Evolutionary conservation across 1,284 basidiomycete species (phyloP).

Genomic region (Pseudozyma sp.): DNA sequence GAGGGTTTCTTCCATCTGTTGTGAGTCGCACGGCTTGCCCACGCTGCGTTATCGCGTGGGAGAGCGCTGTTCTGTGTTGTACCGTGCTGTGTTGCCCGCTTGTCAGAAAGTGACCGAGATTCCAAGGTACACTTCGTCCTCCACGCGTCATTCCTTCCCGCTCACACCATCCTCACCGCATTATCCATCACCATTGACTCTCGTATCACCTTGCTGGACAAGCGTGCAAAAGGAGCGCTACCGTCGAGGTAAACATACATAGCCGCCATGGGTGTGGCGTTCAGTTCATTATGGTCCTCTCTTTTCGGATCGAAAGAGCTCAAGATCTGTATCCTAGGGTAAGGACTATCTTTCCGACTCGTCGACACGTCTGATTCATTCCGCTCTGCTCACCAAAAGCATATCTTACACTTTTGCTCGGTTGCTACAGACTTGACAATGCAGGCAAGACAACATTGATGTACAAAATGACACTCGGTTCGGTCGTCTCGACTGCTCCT

Average conservation of each 20-base stretch:
- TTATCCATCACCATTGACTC: not conserved
- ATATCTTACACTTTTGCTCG: not conserved
- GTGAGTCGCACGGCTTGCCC: conserved; percentile 10
- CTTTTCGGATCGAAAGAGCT: conserved; percentile 72
- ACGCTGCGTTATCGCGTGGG: not conserved
- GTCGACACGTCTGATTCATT: not conserved
- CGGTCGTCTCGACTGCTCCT: conserved; percentile 72
- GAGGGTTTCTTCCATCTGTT: conserved; percentile 16
- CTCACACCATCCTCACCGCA: not conserved
- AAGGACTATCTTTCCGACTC: conserved; percentile 13
- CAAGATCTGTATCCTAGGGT: conserved; percentile 69
- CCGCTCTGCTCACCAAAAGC: not conserved
- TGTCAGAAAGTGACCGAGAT: not conserved
- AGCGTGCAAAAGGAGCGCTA: conserved; percentile 1
- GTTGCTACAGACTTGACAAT: conserved; percentile 69
- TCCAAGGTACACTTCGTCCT: not conserved
- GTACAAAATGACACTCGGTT: conserved; percentile 73
- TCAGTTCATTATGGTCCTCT: conserved; percentile 70
- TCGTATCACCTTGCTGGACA: not conserved
- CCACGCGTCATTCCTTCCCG: conserved; percentile 3
- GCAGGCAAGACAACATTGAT: conserved; percentile 72
- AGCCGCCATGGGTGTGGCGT: conserved; percentile 63
- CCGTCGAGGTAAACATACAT: not conserved
- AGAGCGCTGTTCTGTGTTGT: conserved; percentile 2
- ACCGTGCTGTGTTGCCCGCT: not conserved